Percentiles rank a stretch among this genome's conserved stretches.
Evolutionary conservation across 306 rosid species (phyloP).

Genomic region (Medicago ruthenica): DNA sequence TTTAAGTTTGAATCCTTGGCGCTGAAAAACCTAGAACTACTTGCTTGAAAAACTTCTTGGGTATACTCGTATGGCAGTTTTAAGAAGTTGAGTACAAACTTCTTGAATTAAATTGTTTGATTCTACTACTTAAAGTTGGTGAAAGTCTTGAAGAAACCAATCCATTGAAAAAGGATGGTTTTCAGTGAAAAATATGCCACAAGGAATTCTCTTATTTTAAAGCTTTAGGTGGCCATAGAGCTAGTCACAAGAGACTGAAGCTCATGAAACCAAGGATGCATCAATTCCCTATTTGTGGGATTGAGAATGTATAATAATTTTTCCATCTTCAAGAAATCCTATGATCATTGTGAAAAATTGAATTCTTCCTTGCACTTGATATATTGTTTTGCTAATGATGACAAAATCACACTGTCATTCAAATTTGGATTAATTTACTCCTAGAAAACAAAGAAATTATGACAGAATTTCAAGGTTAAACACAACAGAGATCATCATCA

Average conservation of each 20-base stretch:
- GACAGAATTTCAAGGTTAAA: slow-evolving; percentile 60
- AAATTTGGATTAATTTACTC: slow-evolving; percentile 38
- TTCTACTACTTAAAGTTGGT: slow-evolving; percentile 55
- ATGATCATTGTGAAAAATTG: slow-evolving; percentile 31
- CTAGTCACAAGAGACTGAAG: slow-evolving; percentile 65
- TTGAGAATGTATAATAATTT: slow-evolving; percentile 64
- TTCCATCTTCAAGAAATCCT: slow-evolving; percentile 54
- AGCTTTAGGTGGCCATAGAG: slow-evolving; percentile 71
- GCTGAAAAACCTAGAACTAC: too few relatives aligned
- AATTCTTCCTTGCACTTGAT: slow-evolving; percentile 41
- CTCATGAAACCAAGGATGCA: slow-evolving; percentile 51
- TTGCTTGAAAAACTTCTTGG: too few relatives aligned
- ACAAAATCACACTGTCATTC: slow-evolving; percentile 39
- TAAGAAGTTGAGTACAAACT: too few relatives aligned
- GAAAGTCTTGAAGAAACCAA: slow-evolving; percentile 26
- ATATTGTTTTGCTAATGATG: too few relatives aligned
- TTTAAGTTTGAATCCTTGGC: too few relatives aligned
- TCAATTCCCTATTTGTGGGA: slow-evolving; percentile 59
- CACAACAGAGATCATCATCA: slow-evolving; percentile 33
- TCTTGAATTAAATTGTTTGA: slow-evolving; percentile 53
- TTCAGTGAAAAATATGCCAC: slow-evolving; percentile 72
- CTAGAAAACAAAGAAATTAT: slow-evolving; percentile 47
- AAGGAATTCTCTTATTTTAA: slow-evolving; percentile 71
- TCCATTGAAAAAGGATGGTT: slow-evolving; percentile 34
- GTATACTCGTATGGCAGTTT: too few relatives aligned